Base-by-base conservation (phyloP, 176 grass and related monocot species). In the Rhipidocladum racemiflorum region DNA sequence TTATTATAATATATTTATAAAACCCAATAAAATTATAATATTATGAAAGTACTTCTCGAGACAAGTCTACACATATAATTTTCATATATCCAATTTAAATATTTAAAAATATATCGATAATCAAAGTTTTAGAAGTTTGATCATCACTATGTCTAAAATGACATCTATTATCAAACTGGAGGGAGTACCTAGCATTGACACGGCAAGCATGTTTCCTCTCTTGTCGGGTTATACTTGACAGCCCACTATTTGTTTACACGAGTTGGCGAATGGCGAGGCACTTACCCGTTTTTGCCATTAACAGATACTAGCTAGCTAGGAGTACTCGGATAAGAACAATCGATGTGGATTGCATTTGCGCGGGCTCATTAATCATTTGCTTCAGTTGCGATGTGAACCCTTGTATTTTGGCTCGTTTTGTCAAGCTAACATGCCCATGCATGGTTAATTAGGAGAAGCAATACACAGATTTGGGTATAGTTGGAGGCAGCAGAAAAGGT, bases 261-360 rank as follows among this genome's bases (percentile, higher is more conserved):
- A 69, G 87, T 80, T 80, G 81, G 76, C n/a, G n/a, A n/a, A n/a
- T n/a, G n/a, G n/a, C 75, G 81, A 61, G 61, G 18, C 68, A 34
- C 51, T 69, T 70, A 62, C 80, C 76, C 51, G 25, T 3, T 36
- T 61, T 74, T 13, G 49, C 24, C 76, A 74, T 88, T 74, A 27
- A 14, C 68, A 61, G 36, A 35, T 16, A 43, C n/a, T n/a, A n/a
- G n/a, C 12, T 42, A 29, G 44, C 44, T 46, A 4, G 23, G 61
- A 56, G 34, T 1, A 4, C 15, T 45, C 2, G 68, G 81, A 84
- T 88, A 88, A 88, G 87, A 70, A 18, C 70, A 10, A 18, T 46
- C 75, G 69, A 75, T 44, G 81, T 84, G 87, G 87, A 59, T 75
- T 84, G 81, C 87, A 80, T 42, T 79, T 23, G 39, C 44, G 6